Evolutionary conservation across 2,329 filamentous ascomycete species (phyloP).

Genomic region (Sarocladium oryzae): DNA sequence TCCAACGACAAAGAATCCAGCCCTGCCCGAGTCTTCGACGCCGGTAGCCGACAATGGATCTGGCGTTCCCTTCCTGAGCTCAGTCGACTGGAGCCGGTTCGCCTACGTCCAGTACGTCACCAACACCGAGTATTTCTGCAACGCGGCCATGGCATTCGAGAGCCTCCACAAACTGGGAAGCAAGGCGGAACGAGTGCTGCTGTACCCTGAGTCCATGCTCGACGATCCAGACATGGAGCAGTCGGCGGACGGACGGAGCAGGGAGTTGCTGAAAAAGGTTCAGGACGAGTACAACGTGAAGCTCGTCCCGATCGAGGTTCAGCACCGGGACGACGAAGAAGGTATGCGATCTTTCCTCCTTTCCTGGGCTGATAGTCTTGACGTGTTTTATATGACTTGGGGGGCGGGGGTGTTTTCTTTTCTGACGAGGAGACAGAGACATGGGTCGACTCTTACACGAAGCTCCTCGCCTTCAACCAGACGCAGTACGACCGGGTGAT

Average conservation of each 20-base stretch:
- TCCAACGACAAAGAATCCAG: too few species aligned
- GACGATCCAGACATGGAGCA: slow-evolving; percentile 21
- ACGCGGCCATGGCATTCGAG: slow-evolving; percentile 45
- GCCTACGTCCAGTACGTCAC: slow-evolving; percentile 46
- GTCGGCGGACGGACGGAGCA: slow-evolving; percentile 20
- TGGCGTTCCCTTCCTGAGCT: not conserved
- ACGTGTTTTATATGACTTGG: too few species aligned
- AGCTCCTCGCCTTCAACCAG: slow-evolving; percentile 63
- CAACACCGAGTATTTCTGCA: slow-evolving; percentile 39
- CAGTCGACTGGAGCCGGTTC: slow-evolving; percentile 35
- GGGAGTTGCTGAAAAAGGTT: slow-evolving; percentile 32
- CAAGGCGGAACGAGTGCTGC: slow-evolving; percentile 36
- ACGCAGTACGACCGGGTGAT: slow-evolving; percentile 46
- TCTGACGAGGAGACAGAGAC: slow-evolving; percentile 29
- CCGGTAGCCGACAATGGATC: too few species aligned
- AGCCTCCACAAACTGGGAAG: slow-evolving; percentile 33
- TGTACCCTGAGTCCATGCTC: slow-evolving; percentile 38
- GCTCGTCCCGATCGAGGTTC: slow-evolving; percentile 34
- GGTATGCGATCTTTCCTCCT: slow-evolving; percentile 28
- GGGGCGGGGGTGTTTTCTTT: too few species aligned
- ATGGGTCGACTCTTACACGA: slow-evolving; percentile 60
- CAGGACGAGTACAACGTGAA: slow-evolving; percentile 38
- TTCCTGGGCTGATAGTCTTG: too few species aligned
- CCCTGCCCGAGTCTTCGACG: too few species aligned
- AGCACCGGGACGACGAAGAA: slow-evolving; percentile 28